Evolutionary conservation across 805 yeast genomes (phyloP), one percentile per base, ranked within the genome.

Genomic region (Hemisphaericaspora nanyangensis): DNA sequence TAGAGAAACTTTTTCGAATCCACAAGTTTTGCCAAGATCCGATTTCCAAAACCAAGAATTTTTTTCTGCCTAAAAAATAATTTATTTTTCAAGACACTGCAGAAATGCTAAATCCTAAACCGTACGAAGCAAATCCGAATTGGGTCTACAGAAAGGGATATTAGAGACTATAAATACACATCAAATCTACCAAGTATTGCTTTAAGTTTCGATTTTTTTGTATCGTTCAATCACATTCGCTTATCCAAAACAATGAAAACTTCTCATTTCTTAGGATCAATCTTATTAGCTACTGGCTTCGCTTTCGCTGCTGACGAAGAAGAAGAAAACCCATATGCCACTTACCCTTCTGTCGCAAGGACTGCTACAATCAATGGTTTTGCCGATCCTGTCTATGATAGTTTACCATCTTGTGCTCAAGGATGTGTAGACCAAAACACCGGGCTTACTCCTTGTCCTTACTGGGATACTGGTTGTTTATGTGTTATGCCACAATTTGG

Each of bases 391-490:
- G 58, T 66, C 40, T 60, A 60, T 45, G 54, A 37, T 44, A 42
- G 42, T n/a, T 51, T 60, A 39, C 70, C 72, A 15, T 44, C 50
- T 11, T 66, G 72, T 53, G 72, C 69, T 28, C 54, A 63, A 42
- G 31, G 43, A 3, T 66, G 72, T 55, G 60, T 65, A 19, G 46
- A 39, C 32, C 47, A 48, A 31, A 49, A 57, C 39, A 63, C 70
- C 34, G 59, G 60, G 7, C 46, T 49, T 31, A 63, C 70, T 16
- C 71, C 71, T 34, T 67, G 73, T 45, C 73, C 73, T 34, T 64
- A 65, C 60, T 67, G 72, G 71, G 73, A 67, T 48, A 59, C 72
- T 34, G 73, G 73, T 18, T 67, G 73, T 54, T 60, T 67, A 39
- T 67, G 73, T 61, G 68, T 64, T 31, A 65, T 67, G 63, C 52